A percentile compares a stretch with the other conserved stretches of the same genome.
Conservation (phyloP, 2,329 filamentous ascomycete genomes). For the Hymenoscyphus scutula region DNA sequence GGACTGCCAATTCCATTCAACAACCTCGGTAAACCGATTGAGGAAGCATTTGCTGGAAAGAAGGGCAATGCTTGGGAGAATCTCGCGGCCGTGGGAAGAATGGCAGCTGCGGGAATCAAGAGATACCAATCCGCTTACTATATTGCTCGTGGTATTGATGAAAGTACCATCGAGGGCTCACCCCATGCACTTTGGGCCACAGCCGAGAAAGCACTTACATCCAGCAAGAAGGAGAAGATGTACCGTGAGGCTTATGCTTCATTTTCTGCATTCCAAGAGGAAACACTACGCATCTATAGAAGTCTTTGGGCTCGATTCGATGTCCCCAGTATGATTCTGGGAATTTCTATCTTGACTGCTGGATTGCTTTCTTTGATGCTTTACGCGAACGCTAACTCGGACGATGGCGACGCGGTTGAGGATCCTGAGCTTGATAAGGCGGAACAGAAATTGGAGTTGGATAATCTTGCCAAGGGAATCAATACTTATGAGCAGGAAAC, state of each 20-base stretch:
- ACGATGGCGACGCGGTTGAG: slow-evolving; percentile 52
- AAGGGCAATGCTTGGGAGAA: slow-evolving; percentile 71
- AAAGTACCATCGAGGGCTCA: slow-evolving; percentile 52
- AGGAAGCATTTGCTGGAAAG: slow-evolving; percentile 81
- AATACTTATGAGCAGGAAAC: slow-evolving; percentile 26
- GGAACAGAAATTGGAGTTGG: slow-evolving; percentile 56
- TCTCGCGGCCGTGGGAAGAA: slow-evolving; percentile 71
- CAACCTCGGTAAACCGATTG: slow-evolving; percentile 87
- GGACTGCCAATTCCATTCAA: slow-evolving; percentile 95
- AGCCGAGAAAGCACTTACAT: slow-evolving; percentile 40
- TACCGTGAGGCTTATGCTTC: slow-evolving; percentile 51
- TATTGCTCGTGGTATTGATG: slow-evolving; percentile 64
- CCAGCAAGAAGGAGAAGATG: slow-evolving; percentile 40
- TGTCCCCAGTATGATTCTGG: slow-evolving; percentile 77
- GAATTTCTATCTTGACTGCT: slow-evolving; percentile 67
- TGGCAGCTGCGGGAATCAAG: slow-evolving; percentile 82
- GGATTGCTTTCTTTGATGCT: slow-evolving; percentile 68
- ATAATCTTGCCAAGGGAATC: slow-evolving; percentile 33
- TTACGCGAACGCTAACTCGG: slow-evolving; percentile 63
- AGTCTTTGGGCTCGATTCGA: slow-evolving; percentile 91
- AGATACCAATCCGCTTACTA: slow-evolving; percentile 86
- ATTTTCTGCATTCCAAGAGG: slow-evolving; percentile 71
- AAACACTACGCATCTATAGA: slow-evolving; percentile 77
- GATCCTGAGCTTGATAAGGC: slow-evolving; percentile 60
- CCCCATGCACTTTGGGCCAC: slow-evolving; percentile 57